Evolutionary conservation across 768 basidiomycete species (phyloP), one percentile per base, ranked within the genome.

Genomic region (Boletus sensibilis): DNA sequence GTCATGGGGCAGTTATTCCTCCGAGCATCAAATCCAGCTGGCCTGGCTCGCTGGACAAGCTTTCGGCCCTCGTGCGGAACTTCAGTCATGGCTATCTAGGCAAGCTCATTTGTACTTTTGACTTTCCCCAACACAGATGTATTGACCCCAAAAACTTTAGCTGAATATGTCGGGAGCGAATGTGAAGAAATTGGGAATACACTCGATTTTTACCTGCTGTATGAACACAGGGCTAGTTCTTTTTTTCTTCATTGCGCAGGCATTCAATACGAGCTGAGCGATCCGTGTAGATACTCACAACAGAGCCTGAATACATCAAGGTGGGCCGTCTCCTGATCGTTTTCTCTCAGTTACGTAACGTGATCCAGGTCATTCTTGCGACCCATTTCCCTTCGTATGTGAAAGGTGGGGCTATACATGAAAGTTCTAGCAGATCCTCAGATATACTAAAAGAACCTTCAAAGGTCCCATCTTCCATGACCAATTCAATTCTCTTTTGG

Each of bases 31-130:
- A 64, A 27, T 79, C 79, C 0, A 76, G 68, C 39, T 71, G 58
- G 64, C 68, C 75, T 5, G 82, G 80, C 25, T 80, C 78, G 56
- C n/a, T 80, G 3, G 83, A 83, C 56, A 60, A 82, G 16, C 63
- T 83, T 25, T 57, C 60, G n/a, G 54, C 29, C 14, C 65, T 81
- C 71, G 67, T 74, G 50, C 59, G 71, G 48, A 73, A 76, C 33
- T 76, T 75, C 50, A 67, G 69, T 4, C 61, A 64, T 41, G 84
- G 82, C 1, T 84, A 85, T 66, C 75, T 76, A 21, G 81, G 84
- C 78, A 56, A 8, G 76, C 54, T 3, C 23, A 16, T 34, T 29
- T 18, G 2, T 13, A 1, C 21, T 20, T 23, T 39, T 5, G 27
- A 8, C 27, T 2, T 7, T 58, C 21, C 7, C n/a, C 13, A 12